Percentiles rank a stretch among this genome's conserved stretches.
Evolutionary conservation across 225 moss, liverwort and hornwort genomes (phyloP).

Genomic region (Pleurozium schreberi): DNA sequence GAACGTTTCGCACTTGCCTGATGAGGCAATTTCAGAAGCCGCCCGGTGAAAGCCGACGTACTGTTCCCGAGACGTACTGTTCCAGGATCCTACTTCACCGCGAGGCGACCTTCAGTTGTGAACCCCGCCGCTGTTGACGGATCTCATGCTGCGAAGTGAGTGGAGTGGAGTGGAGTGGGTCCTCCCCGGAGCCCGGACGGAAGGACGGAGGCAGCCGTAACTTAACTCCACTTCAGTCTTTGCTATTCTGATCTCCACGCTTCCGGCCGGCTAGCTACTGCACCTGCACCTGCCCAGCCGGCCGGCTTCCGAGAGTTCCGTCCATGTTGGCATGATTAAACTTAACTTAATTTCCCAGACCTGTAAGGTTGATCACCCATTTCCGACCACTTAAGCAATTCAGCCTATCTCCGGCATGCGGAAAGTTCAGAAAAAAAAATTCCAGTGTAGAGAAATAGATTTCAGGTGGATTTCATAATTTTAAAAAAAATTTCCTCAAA

Average conservation of each 20-base stretch:
- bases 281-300: background rate
- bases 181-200: background rate
- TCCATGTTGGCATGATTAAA: no score
- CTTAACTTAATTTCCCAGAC: no score
- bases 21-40: background rate
- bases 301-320: no score
- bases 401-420: no score
- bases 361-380: no score
- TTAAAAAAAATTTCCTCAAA: no score
- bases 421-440: no score
- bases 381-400: no score
- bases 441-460: no score
- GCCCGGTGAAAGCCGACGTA: background rate
- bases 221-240: background rate
- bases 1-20: no score
- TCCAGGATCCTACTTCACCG: background rate
- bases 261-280: background rate
- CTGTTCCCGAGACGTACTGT: background rate
- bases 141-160: background rate
- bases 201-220: background rate
- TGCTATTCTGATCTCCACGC: background rate
- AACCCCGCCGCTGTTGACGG: background rate
- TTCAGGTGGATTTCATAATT: no score
- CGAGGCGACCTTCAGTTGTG: background rate
- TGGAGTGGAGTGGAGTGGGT: no score